phyloP scores from a whole-genome alignment of 2,329 filamentous ascomycete genomes.

The Falciphora oryzae region DNA sequence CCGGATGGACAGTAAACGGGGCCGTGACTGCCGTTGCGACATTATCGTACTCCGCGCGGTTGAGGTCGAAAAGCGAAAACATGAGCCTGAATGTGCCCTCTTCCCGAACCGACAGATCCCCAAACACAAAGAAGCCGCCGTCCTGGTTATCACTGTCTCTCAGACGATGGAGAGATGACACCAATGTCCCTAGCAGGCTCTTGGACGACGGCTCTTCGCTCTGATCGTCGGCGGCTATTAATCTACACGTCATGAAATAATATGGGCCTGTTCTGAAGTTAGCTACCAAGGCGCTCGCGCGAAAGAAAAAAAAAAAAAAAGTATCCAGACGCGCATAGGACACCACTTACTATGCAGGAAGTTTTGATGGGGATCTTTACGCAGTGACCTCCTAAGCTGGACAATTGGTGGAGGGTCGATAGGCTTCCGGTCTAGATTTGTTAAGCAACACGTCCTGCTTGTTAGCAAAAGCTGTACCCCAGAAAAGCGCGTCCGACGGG shows the following conservation, averaged over 20 bases:
- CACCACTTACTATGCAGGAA: slow-evolving; percentile 51
- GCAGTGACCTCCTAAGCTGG: slow-evolving; percentile 52
- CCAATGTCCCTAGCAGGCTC: slow-evolving; percentile 63
- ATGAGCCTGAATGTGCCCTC: slow-evolving; percentile 67
- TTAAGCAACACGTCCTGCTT: slow-evolving; percentile 9
- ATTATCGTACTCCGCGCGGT: neutral
- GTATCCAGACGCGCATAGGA: neutral
- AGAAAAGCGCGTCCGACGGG: neutral
- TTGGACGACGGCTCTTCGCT: slow-evolving; percentile 35
- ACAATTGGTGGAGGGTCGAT: slow-evolving; percentile 85
- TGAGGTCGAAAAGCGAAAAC: slow-evolving; percentile 62
- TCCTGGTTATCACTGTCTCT: slow-evolving; percentile 75
- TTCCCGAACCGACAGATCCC: slow-evolving; percentile 73
- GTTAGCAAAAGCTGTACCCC: slow-evolving; percentile 3
- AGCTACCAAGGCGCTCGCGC: neutral
- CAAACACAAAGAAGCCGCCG: slow-evolving; percentile 86
- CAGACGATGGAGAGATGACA: slow-evolving; percentile 75
- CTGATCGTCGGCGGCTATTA: slow-evolving; percentile 36
- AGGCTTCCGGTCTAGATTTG: slow-evolving; percentile 65
- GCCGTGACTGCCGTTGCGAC: slow-evolving; percentile 41
- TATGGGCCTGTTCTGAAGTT: slow-evolving; percentile 34
- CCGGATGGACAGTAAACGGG: slow-evolving; percentile 58
- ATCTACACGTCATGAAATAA: slow-evolving; percentile 40
- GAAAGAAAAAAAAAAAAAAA: too few relatives aligned
- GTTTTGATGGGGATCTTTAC: slow-evolving; percentile 40